Percentiles rank a stretch among this genome's conserved stretches.
Conservation (phyloP, 169 alveolate species). For the Plasmodium gallinaceum region DNA sequence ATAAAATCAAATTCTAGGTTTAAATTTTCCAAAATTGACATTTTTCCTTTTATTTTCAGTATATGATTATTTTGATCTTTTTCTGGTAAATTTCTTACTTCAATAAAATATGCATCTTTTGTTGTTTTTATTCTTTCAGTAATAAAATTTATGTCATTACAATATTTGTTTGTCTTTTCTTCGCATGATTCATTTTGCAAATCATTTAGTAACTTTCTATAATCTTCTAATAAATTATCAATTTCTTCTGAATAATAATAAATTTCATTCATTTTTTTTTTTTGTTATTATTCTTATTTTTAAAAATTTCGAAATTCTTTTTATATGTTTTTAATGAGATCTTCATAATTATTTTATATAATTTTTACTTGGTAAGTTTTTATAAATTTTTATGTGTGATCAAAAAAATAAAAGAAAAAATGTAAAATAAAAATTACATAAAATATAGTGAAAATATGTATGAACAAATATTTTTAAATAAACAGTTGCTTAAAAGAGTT, state of each 20-base stretch:
- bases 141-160: slow-evolving; percentile 39
- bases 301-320: background rate
- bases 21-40: slow-evolving; percentile 44
- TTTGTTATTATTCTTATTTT: background rate
- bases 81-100: slow-evolving; percentile 51
- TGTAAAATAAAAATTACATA: background rate
- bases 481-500: no score
- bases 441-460: background rate
- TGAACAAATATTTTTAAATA: background rate
- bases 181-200: background rate
- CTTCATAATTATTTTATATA: background rate
- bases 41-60: slow-evolving; percentile 44
- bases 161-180: slow-evolving; percentile 45
- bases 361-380: background rate
- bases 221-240: slow-evolving; percentile 57
- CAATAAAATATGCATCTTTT: slow-evolving; percentile 74
- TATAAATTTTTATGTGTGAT: background rate
- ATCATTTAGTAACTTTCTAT: slow-evolving; percentile 25
- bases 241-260: slow-evolving; percentile 63
- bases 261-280: slow-evolving; percentile 38
- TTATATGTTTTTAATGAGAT: background rate
- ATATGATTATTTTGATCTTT: slow-evolving; percentile 40
- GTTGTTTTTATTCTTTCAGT: slow-evolving; percentile 72
- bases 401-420: background rate
- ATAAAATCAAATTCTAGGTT: slow-evolving; percentile 50